Conservation (phyloP, 768 basidiomycete genomes). For the Amanita jacksonii region DNA sequence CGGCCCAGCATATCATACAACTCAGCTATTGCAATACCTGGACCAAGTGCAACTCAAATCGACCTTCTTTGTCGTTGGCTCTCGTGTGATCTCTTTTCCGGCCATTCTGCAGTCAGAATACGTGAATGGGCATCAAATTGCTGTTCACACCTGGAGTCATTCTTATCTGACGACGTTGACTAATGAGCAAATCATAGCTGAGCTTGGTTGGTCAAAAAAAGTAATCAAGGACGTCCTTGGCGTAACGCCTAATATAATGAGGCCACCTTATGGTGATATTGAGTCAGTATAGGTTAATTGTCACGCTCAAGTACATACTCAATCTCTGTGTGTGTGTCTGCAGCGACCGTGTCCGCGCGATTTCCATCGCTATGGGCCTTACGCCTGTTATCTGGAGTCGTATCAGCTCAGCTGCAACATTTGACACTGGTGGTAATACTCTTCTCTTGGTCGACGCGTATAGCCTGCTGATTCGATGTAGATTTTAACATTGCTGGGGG, state of each 20-base stretch:
- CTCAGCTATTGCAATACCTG: slow-evolving; percentile 64
- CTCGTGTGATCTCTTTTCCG: slow-evolving; percentile 66
- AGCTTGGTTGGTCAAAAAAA: slow-evolving; percentile 82
- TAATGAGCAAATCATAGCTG: slow-evolving; percentile 78
- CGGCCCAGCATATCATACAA: slow-evolving; percentile 72
- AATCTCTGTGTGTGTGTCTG: slow-evolving; percentile 10
- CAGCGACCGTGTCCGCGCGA: slow-evolving; percentile 81
- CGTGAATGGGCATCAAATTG: slow-evolving; percentile 72
- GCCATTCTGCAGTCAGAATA: slow-evolving; percentile 64
- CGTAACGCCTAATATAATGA: slow-evolving; percentile 69
- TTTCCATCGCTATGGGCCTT: slow-evolving; percentile 74
- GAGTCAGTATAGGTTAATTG: slow-evolving; percentile 45
- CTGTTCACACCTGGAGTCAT: slow-evolving; percentile 64
- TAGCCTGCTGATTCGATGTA: slow-evolving; percentile 15
- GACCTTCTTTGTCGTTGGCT: slow-evolving; percentile 86
- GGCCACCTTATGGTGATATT: slow-evolving; percentile 77
- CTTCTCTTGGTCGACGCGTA: not conserved
- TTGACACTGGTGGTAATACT: slow-evolving; percentile 55
- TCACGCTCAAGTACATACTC: not conserved
- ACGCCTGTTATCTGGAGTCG: slow-evolving; percentile 82
- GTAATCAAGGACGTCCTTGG: slow-evolving; percentile 76
- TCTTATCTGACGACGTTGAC: slow-evolving; percentile 59
- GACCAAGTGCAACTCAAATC: slow-evolving; percentile 54
- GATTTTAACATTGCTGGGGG: slow-evolving; percentile 81
- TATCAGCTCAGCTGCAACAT: slow-evolving; percentile 46